Evolutionary conservation across 768 basidiomycete species (phyloP).

Genomic region (Cystobasidium tubakii): DNA sequence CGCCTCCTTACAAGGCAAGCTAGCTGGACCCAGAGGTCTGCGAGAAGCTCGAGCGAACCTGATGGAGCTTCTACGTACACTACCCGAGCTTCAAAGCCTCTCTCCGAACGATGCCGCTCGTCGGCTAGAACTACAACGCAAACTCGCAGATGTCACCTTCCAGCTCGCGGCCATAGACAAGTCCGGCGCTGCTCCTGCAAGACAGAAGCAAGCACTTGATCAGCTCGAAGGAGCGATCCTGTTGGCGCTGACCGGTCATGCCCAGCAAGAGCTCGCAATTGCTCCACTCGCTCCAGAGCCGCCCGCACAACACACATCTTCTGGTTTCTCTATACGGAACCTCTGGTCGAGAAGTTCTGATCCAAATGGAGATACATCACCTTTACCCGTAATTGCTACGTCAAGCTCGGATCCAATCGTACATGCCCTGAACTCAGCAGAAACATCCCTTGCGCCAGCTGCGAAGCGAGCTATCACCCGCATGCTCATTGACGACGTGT

Average conservation of each 20-base stretch:
- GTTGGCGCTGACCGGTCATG: not conserved
- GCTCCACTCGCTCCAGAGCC: not conserved
- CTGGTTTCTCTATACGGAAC: not conserved
- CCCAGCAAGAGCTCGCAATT: not conserved
- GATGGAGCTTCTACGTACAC: not conserved
- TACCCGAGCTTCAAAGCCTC: not conserved
- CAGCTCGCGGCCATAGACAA: not conserved
- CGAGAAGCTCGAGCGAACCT: not conserved
- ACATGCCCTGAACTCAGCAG: not conserved
- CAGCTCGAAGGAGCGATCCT: not conserved
- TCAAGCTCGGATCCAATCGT: not conserved
- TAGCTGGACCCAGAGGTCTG: slow-evolving; percentile 12
- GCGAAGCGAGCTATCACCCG: not conserved
- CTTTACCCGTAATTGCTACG: not conserved
- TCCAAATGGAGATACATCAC: too few species aligned
- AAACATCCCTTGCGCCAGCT: not conserved
- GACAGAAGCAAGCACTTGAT: not conserved
- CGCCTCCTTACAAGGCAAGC: slow-evolving; percentile 2
- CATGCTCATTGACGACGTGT: not conserved
- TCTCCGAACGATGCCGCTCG: not conserved
- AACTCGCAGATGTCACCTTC: not conserved
- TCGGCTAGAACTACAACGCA: not conserved
- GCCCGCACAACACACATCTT: not conserved
- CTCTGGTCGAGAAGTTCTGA: not conserved
- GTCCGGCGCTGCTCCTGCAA: not conserved